A percentile compares a stretch with the other conserved stretches of the same genome.
Conservation (phyloP, 1,139 yeast species). For the Pichia sp. region DNA sequence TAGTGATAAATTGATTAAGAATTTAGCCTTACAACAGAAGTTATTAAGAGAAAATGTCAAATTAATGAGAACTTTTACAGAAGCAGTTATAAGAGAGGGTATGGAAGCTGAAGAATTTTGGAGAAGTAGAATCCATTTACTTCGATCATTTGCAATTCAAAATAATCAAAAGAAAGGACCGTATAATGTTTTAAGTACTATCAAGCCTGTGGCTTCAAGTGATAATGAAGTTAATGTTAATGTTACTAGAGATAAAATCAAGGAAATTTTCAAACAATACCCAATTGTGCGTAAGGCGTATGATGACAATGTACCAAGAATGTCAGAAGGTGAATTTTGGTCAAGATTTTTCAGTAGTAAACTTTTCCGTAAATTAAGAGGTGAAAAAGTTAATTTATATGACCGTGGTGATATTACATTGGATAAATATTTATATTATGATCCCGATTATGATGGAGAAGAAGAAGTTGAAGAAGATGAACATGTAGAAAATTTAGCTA, state of each 20-base stretch:
- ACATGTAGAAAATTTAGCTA: constrained; percentile 12
- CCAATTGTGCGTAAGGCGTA: constrained; percentile 90
- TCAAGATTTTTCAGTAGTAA: constrained; percentile 91
- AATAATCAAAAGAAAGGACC: constrained; percentile 85
- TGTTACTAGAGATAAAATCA: constrained; percentile 83
- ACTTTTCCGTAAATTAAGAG: constrained; percentile 77
- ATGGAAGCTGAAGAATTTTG: constrained; percentile 80
- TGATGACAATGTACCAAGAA: constrained; percentile 81
- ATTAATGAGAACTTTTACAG: constrained; percentile 74
- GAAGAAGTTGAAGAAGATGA: constrained; percentile 29
- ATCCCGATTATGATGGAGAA: constrained; percentile 41
- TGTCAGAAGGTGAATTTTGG: constrained; percentile 92
- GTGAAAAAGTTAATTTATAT: constrained; percentile 70
- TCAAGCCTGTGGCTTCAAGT: constrained; percentile 84
- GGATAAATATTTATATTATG: constrained; percentile 72
- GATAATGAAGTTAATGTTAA: constrained; percentile 89
- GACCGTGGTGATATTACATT: constrained; percentile 79
- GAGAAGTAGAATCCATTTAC: constrained; percentile 71
- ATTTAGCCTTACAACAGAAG: constrained; percentile 72
- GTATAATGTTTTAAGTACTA: constrained; percentile 86
- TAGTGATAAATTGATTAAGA: constrained; percentile 47
- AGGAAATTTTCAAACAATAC: constrained; percentile 85
- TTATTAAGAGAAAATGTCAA: constrained; percentile 61
- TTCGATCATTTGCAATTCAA: constrained; percentile 81
- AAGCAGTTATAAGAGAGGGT: constrained; percentile 75